A percentile compares a stretch with the other conserved stretches of the same genome.
Evolutionary conservation across 305 asterid species (phyloP).

Genomic region (Plantago coronopus): DNA sequence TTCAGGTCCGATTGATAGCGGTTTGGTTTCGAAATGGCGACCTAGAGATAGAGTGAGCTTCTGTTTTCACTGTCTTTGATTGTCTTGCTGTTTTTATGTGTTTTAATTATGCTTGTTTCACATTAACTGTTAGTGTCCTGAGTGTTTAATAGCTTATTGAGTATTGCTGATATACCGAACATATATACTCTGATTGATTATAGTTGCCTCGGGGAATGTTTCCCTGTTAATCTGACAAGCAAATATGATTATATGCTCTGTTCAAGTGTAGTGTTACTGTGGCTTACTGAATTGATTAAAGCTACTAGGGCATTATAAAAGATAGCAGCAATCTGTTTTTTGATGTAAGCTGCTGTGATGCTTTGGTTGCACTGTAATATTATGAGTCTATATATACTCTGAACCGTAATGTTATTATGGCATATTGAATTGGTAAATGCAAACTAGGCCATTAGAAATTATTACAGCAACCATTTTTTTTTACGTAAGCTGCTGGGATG

Average conservation of each 20-base stretch:
- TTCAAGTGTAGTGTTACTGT: too few species aligned
- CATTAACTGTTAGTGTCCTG: conserved; percentile 4
- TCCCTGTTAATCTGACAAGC: too few species aligned
- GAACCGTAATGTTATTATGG: too few species aligned
- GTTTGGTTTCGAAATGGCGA: conserved; percentile 90
- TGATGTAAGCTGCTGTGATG: too few species aligned
- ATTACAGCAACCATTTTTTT: background rate
- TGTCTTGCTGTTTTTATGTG: background rate
- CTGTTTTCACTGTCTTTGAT: background rate
- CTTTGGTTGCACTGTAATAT: too few species aligned
- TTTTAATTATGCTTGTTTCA: conserved; percentile 7
- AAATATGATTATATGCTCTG: too few species aligned
- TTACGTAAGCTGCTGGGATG: too few species aligned
- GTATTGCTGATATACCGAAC: background rate
- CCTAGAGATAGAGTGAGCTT: conserved; percentile 83
- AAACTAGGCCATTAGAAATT: background rate
- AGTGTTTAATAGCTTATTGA: background rate
- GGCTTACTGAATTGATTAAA: background rate
- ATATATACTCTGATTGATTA: background rate
- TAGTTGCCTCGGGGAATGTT: background rate
- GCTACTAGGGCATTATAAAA: background rate
- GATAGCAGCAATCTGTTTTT: background rate
- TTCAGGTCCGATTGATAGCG: conserved; percentile 79
- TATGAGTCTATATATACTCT: too few species aligned
- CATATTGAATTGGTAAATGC: background rate